Evolutionary conservation across 331 rosid species (phyloP).

Genomic region (Arachis monticola): DNA sequence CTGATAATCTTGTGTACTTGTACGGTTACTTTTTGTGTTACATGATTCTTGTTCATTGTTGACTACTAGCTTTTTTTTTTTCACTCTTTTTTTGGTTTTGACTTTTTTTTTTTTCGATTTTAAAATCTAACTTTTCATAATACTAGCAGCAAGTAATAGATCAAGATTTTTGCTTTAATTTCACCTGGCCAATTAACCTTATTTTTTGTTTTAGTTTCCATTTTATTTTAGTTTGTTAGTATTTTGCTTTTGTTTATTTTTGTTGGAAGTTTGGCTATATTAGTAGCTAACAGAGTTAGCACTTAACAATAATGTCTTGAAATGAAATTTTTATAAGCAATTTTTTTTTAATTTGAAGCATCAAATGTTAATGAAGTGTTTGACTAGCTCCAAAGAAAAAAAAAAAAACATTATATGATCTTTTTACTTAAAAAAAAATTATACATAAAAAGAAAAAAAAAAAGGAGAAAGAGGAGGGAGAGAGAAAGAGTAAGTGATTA

Average conservation of each 20-base stretch:
- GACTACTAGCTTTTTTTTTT: constrained; percentile 1
- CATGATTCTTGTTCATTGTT: constrained; percentile 10
- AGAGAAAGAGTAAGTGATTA: too few species aligned
- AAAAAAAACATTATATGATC: background rate
- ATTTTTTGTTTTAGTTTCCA: background rate
- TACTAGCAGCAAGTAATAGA: background rate
- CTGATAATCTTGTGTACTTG: constrained; percentile 8
- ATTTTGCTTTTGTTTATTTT: background rate
- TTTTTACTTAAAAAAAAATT: background rate
- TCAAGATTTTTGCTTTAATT: constrained; percentile 11
- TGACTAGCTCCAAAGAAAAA: background rate
- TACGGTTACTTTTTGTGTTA: constrained; percentile 23
- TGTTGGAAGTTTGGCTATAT: background rate
- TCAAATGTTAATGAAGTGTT: constrained; percentile 1
- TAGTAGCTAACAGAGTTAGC: constrained; percentile 1
- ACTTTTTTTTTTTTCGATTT: constrained; percentile 6
- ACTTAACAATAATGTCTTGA: background rate
- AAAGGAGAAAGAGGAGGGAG: too few species aligned
- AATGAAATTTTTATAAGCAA: constrained; percentile 19
- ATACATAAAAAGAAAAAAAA: too few species aligned
- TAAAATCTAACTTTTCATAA: constrained; percentile 5
- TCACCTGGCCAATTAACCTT: background rate
- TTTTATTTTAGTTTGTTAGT: background rate
- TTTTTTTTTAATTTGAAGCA: constrained; percentile 28
- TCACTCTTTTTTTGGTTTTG: background rate